Conservation (phyloP, 352 stramenopile genomes). For the Peronospora destructor region DNA sequence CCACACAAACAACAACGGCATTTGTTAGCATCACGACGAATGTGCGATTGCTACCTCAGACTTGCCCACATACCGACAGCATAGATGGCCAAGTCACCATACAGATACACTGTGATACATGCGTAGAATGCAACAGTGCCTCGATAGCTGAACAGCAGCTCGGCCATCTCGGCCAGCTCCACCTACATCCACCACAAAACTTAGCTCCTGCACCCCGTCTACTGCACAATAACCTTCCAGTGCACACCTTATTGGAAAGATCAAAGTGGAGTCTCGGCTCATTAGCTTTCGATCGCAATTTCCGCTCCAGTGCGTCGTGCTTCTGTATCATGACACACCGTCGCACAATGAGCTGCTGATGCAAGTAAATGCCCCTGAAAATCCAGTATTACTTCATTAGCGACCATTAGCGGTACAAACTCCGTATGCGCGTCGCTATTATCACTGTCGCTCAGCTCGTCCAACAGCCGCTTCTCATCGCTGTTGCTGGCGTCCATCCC, state of each 20-base stretch:
- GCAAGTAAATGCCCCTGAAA: constrained; percentile 2
- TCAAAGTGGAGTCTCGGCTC: constrained; percentile 51
- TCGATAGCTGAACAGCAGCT: constrained; percentile 60
- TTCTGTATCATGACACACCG: constrained; percentile 30
- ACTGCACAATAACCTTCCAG: background rate
- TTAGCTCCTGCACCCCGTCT: background rate
- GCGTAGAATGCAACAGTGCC: constrained; percentile 74
- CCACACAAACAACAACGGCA: background rate
- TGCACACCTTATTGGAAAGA: constrained; percentile 61
- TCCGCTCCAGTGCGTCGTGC: constrained; percentile 49
- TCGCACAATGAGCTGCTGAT: constrained; percentile 14
- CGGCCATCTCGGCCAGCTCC: constrained; percentile 79
- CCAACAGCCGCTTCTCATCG: constrained; percentile 23
- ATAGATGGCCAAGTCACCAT: constrained; percentile 84
- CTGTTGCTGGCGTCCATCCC: constrained; percentile 19
- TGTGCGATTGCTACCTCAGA: background rate
- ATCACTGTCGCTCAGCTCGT: constrained; percentile 31
- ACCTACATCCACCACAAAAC: constrained; percentile 36
- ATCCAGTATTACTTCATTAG: constrained; percentile 49
- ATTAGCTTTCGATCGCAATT: constrained; percentile 31
- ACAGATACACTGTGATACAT: constrained; percentile 77
- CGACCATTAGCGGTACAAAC: constrained; percentile 76
- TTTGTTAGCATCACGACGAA: background rate
- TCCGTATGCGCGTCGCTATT: constrained; percentile 48
- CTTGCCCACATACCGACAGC: constrained; percentile 57